These are phyloP conservation scores for Aspergillus bridgeri DNA, from an alignment of 495 filamentous ascomycete genomes.

Conservation along the genomic window DNA sequence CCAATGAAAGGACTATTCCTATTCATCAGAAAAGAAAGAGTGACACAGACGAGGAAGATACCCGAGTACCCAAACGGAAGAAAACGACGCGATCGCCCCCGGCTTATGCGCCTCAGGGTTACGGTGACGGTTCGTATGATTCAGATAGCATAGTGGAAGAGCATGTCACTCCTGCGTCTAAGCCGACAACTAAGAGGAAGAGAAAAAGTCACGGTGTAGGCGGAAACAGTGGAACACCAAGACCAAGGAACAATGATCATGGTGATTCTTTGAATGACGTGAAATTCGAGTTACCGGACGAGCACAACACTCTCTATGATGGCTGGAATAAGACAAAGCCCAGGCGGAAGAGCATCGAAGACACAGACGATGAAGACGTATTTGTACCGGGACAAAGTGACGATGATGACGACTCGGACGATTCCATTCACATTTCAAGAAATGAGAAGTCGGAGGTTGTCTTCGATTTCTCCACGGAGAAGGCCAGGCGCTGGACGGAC, in stretches of 20 bases:
- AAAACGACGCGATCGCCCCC: not conserved
- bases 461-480: conserved; percentile 29
- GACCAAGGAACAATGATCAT: no score
- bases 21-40: not conserved
- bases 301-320: not conserved
- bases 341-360: conserved; percentile 1
- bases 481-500: conserved; percentile 26
- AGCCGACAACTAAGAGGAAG: not conserved
- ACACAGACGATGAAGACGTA: not conserved
- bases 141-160: not conserved
- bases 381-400: conserved; percentile 1
- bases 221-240: no score
- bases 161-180: not conserved
- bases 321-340: not conserved
- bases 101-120: not conserved
- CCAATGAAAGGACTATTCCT: no score
- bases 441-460: conserved; percentile 23
- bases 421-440: conserved; percentile 9
- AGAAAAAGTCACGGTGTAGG: not conserved
- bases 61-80: not conserved
- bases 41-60: not conserved
- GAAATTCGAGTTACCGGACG: not conserved
- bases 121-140: not conserved
- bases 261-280: no score
- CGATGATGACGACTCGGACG: conserved; percentile 7